Evolutionary conservation across 2,329 filamentous ascomycete species (phyloP).

Genomic region (Monascus ruber): DNA sequence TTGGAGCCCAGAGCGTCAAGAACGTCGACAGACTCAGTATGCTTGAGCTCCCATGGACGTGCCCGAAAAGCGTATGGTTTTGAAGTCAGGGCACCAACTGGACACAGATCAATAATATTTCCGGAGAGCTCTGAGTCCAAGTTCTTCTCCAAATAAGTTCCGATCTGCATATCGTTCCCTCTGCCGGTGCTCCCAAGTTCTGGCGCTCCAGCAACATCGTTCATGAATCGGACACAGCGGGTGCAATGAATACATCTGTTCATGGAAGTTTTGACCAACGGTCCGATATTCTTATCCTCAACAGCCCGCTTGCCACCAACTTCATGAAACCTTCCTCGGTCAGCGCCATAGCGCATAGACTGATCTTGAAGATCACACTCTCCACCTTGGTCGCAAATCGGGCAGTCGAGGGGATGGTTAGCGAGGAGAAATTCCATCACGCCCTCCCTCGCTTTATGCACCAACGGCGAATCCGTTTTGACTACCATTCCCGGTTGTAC

Average conservation of each 20-base stretch:
- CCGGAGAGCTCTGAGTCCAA: conserved; percentile 90
- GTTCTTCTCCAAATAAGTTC: conserved; percentile 90
- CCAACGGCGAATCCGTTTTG: conserved; percentile 91
- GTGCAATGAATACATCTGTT: conserved; percentile 99
- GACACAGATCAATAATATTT: conserved; percentile 97
- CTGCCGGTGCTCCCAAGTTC: conserved; percentile 90
- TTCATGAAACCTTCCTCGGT: conserved; percentile 95
- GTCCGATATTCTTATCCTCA: conserved; percentile 98
- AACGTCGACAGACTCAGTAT: conserved; percentile 91
- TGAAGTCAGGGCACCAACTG: conserved; percentile 88
- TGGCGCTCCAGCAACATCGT: conserved; percentile 89
- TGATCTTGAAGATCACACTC: conserved; percentile 99
- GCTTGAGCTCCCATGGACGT: conserved; percentile 92
- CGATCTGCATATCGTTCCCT: conserved; percentile 96
- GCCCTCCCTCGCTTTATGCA: conserved; percentile 95
- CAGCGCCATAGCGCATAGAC: conserved; percentile 95
- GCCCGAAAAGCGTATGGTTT: conserved; percentile 98
- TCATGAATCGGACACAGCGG: conserved; percentile 92
- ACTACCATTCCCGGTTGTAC: conserved; percentile 98
- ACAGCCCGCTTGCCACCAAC: conserved; percentile 90
- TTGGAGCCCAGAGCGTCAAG: conserved; percentile 87
- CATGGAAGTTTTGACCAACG: conserved; percentile 98
- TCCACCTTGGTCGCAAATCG: conserved; percentile 96
- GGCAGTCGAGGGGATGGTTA: conserved; percentile 92
- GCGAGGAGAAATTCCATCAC: conserved; percentile 98